Evolutionary conservation across 1,139 yeast species (phyloP).

Genomic region (Saccharomyces hybrid): DNA sequence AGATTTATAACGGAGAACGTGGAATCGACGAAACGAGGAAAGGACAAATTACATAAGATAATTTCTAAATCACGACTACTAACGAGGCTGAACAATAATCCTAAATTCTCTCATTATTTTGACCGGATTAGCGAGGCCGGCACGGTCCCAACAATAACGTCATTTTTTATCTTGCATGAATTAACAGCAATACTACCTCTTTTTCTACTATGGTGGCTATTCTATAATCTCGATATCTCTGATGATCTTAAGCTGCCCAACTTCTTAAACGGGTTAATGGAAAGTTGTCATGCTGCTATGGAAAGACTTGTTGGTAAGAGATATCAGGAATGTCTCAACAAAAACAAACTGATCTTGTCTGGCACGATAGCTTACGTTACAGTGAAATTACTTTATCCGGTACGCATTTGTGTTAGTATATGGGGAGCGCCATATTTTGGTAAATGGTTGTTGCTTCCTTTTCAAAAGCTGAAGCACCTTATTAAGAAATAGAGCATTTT

Average conservation of each 20-base stretch:
- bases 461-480: slow-evolving; percentile 11
- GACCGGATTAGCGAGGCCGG: slow-evolving; percentile 35
- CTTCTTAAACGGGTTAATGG: slow-evolving; percentile 15
- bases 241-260: slow-evolving; percentile 27
- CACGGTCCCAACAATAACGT: slow-evolving; percentile 61
- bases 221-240: slow-evolving; percentile 50
- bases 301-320: slow-evolving; percentile 27
- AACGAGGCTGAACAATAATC: slow-evolving; percentile 19
- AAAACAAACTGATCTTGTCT: slow-evolving; percentile 45
- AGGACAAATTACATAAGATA: slow-evolving; percentile 19
- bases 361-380: slow-evolving; percentile 87
- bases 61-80: slow-evolving; percentile 22
- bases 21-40: slow-evolving; percentile 2
- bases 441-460: slow-evolving; percentile 19
- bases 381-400: slow-evolving; percentile 45
- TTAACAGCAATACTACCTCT: slow-evolving; percentile 76
- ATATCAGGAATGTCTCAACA: slow-evolving; percentile 19
- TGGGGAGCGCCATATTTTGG: slow-evolving; percentile 33
- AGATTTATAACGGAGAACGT: neutral
- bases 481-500: neutral
- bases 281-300: slow-evolving; percentile 24
- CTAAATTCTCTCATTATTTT: slow-evolving; percentile 22
- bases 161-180: slow-evolving; percentile 79
- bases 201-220: slow-evolving; percentile 64
- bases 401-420: slow-evolving; percentile 27